Evolutionary conservation across 768 basidiomycete genomes (phyloP), one percentile per base, ranked within the genome.

Genomic region (Boletus vermiculosoides): DNA sequence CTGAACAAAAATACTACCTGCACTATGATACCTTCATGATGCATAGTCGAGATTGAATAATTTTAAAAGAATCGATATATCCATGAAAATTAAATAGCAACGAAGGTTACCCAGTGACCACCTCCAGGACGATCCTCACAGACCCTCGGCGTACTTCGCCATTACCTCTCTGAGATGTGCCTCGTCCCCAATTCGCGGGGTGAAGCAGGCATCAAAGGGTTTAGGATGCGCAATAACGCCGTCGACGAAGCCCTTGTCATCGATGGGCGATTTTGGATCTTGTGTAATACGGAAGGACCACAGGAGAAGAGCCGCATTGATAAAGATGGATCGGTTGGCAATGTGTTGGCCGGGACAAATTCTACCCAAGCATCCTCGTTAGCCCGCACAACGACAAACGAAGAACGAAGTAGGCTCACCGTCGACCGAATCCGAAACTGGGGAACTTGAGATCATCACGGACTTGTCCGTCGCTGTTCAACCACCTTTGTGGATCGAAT

Each of bases 321-420:
- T 74, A 62, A 85, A 86, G 3, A 89, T 69, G 8, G 87, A 88
- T 5, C 85, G 80, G 70, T 72, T 68, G 20, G 70, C 86, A 33
- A 89, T 80, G 65, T 86, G 79, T 62, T 82, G 80, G 0, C 86
- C 86, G 0, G 85, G 86, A 57, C 86, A 89, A 6, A 87, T 76
- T n/a, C 86, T 82, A 18, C 6, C n/a, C 12, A 22, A 52, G 28
- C 13, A 15, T 34, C 31, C 45, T 16, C 37, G 16, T 58, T 16
- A 44, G 59, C 30, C 12, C 4, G 22, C 23, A 20, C 20, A 6
- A 5, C 10, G 1, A 15, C 4, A 41, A 12, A 23, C 6, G 28
- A 22, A 12, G 18, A 18, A 30, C 33, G 22, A 49, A 23, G 25
- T 16, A 6, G 46, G 18, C 55, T 52, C 34, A 73, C 76, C 71